Base-by-base conservation (phyloP, 805 yeast species). In the Kodamaea fukazawae region DNA sequence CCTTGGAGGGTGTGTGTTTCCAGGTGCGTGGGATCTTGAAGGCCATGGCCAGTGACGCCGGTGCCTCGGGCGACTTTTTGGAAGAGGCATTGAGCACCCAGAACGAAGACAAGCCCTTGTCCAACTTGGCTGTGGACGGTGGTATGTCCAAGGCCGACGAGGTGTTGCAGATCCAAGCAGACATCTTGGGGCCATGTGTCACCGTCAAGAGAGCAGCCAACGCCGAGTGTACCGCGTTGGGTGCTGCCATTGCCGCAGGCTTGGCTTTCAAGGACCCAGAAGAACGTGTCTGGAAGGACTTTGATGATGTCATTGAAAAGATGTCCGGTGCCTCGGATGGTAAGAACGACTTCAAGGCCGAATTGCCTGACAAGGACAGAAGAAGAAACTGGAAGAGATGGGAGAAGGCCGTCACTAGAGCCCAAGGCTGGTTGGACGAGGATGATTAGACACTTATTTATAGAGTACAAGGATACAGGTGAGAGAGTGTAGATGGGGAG, bases 241-340 rank as follows among this genome's bases (percentile, higher is more conserved):
- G 98, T 20, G 96, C 96, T 6, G 96, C 97, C 4, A 85, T 91
- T 49, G 96, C 96, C 20, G 96, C 98, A 2, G 96, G 96, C 9
- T 67, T 89, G 53, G 67, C 77, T 11, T 66, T 79, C 10, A 63
- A 64, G 41, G 62, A 67, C 45, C 63, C 57, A 40, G 50, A 69
- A 16, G 78, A 79, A 14, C 75, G 86, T 32, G 61, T 88, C 34
- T 90, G 96, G 96, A 72, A 71, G 41, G 77, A 79, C 49, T 66
- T 89, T 46, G 82, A 76, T 38, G 96, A 89, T 44, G 84, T 86
- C 32, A 69, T 63, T 43, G 61, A 56, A 5, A 55, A 61, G 33
- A 58, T 78, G 37, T 57, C 61, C 34, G 65, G 66, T 37, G 51
- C 48, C 30, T 47, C 55, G 12, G 55, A 49, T 29, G 49, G 51